Base-by-base conservation (phyloP, 768 basidiomycete species). In the Atractiella rhizophila region DNA sequence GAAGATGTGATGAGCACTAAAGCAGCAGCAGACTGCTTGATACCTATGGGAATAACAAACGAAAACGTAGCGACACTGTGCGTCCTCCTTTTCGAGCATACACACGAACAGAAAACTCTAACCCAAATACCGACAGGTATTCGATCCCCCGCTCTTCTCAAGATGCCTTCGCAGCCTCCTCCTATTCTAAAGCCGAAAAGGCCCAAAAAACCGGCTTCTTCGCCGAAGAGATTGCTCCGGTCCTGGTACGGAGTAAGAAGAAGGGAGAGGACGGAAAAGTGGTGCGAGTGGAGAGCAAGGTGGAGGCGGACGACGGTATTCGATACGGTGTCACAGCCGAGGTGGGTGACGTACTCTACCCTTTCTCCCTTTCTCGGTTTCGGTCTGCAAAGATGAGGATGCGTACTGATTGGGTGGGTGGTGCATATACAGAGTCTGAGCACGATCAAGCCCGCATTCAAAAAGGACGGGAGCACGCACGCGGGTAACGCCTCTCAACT, bases 171-270 rank as follows among this genome's bases (percentile, higher is more conserved):
- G 73, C 82, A 2, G 76, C 76, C 16, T 57, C 63, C 33, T 83
- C 80, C 1, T 82, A 80, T 68, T 70, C 71, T 48, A 80, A 80
- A 57, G 82, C 82, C 9, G 71, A 74, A 18, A 68, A 67, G 6
- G 82, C 82, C 3, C 72, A 76, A 56, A 79, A 80, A 60, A 72
- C 69, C 1, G 79, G 81, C 35, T 72, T 69, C 52, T 80, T 86
- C 65, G 70, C 66, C 52, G 68, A 63, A 33, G 82, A 91, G 59
- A 86, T 88, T 41, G 64, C 79, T 16, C 79, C 81, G n/a, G 68
- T 86, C 52, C 45, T 39, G 28, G 51, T 52, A 9, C 40, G 39
- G 27, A 25, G 43, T 12, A 43, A 48, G 39, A 35, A 33, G 6
- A 31, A n/a, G n/a, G n/a, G n/a, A n/a, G n/a, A n/a, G n/a, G n/a